These are phyloP conservation scores for Nepenthes alata DNA, from an alignment of 179 eudicot genomes.

Conservation along the genomic window DNA sequence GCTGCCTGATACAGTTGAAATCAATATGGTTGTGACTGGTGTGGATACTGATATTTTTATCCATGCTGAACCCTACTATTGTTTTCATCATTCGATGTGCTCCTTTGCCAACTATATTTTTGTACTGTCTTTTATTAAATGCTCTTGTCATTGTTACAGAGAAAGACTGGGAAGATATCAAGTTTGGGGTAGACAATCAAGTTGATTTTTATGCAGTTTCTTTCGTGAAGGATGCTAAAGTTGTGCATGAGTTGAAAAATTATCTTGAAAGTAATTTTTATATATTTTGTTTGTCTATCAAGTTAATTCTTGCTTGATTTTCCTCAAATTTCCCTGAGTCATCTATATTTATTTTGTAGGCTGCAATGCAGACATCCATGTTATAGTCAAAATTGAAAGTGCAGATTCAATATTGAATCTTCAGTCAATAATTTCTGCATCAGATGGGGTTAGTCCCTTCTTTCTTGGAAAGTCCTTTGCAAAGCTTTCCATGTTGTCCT, in stretches of 20 bases:
- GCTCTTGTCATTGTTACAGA: constrained; percentile 27
- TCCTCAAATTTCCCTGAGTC: constrained; percentile 4
- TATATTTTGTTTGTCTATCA: background rate
- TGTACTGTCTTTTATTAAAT: constrained; percentile 2
- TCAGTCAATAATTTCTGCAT: constrained; percentile 77
- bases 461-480: background rate
- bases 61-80: background rate
- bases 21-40: too few relatives aligned
- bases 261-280: constrained; percentile 54
- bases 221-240: constrained; percentile 83
- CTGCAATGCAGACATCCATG: constrained; percentile 74
- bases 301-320: background rate
- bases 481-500: background rate
- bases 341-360: constrained; percentile 30
- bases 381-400: constrained; percentile 87
- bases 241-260: constrained; percentile 78
- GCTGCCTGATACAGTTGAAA: too few relatives aligned
- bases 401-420: constrained; percentile 95
- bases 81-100: background rate
- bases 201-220: constrained; percentile 96
- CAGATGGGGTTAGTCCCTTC: constrained; percentile 70
- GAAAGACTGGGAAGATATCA: constrained; percentile 99
- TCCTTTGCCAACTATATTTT: background rate
- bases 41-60: too few relatives aligned
- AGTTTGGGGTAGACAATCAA: constrained; percentile 91